These are phyloP conservation scores for Auricularia sp. DNA, from an alignment of 768 basidiomycete species.

Conservation along the genomic window DNA sequence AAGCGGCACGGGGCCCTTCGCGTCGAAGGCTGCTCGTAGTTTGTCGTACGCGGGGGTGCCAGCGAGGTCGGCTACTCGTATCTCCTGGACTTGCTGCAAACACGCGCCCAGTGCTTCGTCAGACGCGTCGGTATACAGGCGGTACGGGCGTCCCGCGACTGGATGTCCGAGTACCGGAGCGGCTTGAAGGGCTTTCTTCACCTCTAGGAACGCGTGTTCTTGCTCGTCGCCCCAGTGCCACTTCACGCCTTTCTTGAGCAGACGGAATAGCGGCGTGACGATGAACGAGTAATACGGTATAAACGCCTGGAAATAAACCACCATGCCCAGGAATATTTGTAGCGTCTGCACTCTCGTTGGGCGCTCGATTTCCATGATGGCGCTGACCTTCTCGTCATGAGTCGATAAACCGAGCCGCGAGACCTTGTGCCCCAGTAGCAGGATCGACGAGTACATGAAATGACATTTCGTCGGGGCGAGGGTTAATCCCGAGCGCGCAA, in stretches of 20 bases:
- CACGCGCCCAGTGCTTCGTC: constrained; percentile 22
- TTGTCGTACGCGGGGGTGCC: constrained; percentile 14
- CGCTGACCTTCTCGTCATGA: constrained; percentile 27
- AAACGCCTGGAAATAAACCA: constrained; percentile 28
- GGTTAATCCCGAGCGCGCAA: constrained; percentile 10
- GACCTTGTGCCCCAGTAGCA: constrained; percentile 15
- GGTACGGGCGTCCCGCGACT: constrained; percentile 21
- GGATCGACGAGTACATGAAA: constrained; percentile 24
- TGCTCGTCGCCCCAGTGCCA: constrained; percentile 19
- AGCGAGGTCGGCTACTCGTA: constrained; percentile 12
- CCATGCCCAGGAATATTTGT: constrained; percentile 29
- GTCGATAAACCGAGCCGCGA: constrained; percentile 26
- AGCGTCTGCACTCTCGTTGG: constrained; percentile 20
- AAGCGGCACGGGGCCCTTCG: constrained; percentile 4
- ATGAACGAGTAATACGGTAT: constrained; percentile 26
- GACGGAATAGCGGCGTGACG: constrained; percentile 24
- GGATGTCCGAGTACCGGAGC: constrained; percentile 28
- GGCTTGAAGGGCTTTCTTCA: constrained; percentile 20
- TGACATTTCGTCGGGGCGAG: constrained; percentile 14
- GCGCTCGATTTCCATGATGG: constrained; percentile 20
- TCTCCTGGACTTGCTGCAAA: constrained; percentile 21
- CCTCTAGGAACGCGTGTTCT: constrained; percentile 19
- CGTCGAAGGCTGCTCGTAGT: constrained; percentile 8
- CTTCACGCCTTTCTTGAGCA: constrained; percentile 20
- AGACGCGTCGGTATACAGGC: constrained; percentile 11